Base-by-base conservation (phyloP, 2,329 filamentous ascomycete species). In the Penicillium sumatraense region DNA sequence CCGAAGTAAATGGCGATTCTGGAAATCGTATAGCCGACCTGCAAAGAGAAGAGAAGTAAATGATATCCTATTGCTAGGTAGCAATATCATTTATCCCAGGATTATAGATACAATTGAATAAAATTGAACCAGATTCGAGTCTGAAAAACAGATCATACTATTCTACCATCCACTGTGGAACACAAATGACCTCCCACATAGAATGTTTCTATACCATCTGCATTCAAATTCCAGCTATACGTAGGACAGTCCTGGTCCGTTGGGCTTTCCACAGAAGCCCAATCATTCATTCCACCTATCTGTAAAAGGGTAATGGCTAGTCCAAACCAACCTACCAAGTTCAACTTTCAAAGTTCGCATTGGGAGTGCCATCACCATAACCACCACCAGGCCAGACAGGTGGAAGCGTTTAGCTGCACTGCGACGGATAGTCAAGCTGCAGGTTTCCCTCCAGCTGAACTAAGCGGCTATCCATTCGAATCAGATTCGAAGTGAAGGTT, bases 161-260 rank as follows among this genome's bases (percentile, higher is more conserved):
- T n/a, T n/a, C 3, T 16, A 8, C 16, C 16, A 24, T 29, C n/a
- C 21, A 26, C 49, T 18, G 20, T 49, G 20, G 33, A 49, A 24
- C 21, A n/a, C n/a, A n/a, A n/a, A n/a, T n/a, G n/a, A n/a, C n/a
- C n/a, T n/a, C n/a, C n/a, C n/a, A n/a, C n/a, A n/a, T n/a, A n/a
- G n/a, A n/a, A n/a, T n/a, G 20, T n/a, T 18, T 40, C 35, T 47
- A 44, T 6, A 3, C 45, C 24, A 52, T 59, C 36, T 54, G 51
- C 47, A 63, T 63, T 63, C 21, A 14, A 46, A 58, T 54, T 49
- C 46, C 44, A 57, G 51, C 57, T 49, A 45, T 51, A 51, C 38
- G 44, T 50, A 33, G 59, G 53, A 61, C 60, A 56, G 21, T 14
- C 35, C 23, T 40, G 47, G 23, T 24, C 18, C 45, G 24, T 24